Conservation (phyloP, 2,329 filamentous ascomycete genomes). For the Cladorrhinum sp. region DNA sequence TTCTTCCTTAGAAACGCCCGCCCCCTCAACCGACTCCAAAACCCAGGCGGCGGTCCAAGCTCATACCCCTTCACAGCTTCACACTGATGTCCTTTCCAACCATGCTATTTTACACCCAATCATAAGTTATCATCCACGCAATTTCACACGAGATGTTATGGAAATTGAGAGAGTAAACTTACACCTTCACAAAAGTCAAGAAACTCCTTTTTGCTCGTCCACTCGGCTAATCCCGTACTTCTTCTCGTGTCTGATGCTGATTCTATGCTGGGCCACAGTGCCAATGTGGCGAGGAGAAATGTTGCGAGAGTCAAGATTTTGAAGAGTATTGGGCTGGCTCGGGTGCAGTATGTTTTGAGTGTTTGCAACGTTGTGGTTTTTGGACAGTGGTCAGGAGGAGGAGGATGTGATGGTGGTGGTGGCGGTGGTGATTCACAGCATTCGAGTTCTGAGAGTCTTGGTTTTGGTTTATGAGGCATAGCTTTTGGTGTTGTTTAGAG, state of each 20-base stretch:
- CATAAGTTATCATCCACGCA: too few relatives aligned
- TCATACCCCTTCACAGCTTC: neutral
- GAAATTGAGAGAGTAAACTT: neutral
- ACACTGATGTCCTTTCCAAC: neutral
- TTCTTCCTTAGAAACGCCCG: neutral
- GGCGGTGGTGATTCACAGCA: neutral
- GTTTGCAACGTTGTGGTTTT: neutral
- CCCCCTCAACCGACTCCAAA: neutral
- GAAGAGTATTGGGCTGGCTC: neutral
- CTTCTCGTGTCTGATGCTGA: neutral
- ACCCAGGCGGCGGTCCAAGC: neutral
- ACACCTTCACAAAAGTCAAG: neutral
- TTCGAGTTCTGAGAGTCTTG: neutral
- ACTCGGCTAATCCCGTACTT: neutral
- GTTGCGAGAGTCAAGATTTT: neutral
- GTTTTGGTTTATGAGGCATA: neutral
- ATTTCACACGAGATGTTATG: neutral
- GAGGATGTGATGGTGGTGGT: neutral
- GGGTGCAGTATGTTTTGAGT: neutral
- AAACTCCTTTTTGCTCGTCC: conserved; percentile 3
- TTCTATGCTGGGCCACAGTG: neutral
- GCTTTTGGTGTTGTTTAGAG: too few relatives aligned
- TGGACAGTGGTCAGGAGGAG: neutral
- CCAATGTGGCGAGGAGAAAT: neutral
- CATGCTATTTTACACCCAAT: neutral